A percentile compares a stretch with the other conserved stretches of the same genome.
These are phyloP conservation scores for Xylaria sp. DNA, from an alignment of 2,329 filamentous ascomycete species.

Conservation along the genomic window DNA sequence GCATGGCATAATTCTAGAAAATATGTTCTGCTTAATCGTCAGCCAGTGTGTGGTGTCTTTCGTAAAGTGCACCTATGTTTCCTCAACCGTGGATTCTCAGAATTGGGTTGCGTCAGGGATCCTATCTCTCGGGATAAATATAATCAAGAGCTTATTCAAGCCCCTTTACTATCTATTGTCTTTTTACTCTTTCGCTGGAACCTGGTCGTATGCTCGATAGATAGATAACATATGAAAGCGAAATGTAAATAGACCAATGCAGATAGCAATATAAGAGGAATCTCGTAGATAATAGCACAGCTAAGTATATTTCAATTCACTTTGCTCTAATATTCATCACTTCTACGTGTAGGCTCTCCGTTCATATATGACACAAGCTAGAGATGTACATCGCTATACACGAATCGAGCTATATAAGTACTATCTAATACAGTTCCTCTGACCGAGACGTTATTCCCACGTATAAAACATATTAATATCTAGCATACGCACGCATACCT, in stretches of 20 bases:
- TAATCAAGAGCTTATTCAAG: too few species aligned
- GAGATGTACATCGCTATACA: not conserved
- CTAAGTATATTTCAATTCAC: too few species aligned
- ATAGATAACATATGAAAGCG: too few species aligned
- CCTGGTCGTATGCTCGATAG: too few species aligned
- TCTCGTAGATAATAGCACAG: too few species aligned
- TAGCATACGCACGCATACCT: not conserved
- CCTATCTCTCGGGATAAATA: too few species aligned
- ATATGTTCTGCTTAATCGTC: not conserved
- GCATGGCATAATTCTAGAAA: constrained; percentile 8
- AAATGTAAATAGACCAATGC: too few species aligned
- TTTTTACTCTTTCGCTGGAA: too few species aligned
- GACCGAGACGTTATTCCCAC: not conserved
- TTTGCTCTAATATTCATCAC: not conserved
- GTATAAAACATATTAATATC: constrained; percentile 19
- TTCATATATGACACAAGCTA: not conserved
- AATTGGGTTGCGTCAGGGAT: too few species aligned
- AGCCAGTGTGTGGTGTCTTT: not conserved
- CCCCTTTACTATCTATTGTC: too few species aligned
- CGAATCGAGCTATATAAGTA: not conserved
- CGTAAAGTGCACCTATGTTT: not conserved
- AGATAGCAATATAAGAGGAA: too few species aligned
- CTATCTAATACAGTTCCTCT: not conserved
- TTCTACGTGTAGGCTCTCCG: not conserved
- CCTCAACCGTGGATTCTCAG: too few species aligned